Percentiles rank a stretch among this genome's conserved stretches.
Conservation (phyloP, 495 filamentous ascomycete genomes). For the Aspergillus bertholletiae region DNA sequence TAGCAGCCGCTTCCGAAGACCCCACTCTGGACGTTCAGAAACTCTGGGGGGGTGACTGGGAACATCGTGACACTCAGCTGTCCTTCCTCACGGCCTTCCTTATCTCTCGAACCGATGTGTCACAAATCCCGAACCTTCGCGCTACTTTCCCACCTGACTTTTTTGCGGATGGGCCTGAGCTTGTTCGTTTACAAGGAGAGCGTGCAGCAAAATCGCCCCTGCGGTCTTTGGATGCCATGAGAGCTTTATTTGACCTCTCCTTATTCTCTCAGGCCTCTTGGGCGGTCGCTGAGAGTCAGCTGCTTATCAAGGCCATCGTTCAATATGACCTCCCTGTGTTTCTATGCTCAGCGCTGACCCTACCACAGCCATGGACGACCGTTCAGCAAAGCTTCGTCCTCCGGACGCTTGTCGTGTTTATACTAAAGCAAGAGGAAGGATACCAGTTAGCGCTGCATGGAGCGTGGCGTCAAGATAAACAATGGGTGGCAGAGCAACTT, state of each 20-base stretch:
- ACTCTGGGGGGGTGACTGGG: conserved; percentile 91
- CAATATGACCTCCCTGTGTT: conserved; percentile 61
- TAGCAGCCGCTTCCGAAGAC: conserved; percentile 62
- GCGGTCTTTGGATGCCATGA: conserved; percentile 82
- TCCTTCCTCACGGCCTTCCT: conserved; percentile 84
- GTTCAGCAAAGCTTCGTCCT: conserved; percentile 61
- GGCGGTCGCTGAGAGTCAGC: conserved; percentile 61
- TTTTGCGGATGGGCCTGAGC: conserved; percentile 67
- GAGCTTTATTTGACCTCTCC: conserved; percentile 74
- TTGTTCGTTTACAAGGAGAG: conserved; percentile 66
- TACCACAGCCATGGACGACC: conserved; percentile 61
- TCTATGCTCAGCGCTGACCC: conserved; percentile 69
- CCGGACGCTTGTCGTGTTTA: conserved; percentile 57
- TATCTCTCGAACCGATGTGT: conserved; percentile 73
- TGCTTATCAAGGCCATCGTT: conserved; percentile 50
- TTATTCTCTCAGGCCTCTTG: conserved; percentile 63
- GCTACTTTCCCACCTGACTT: conserved; percentile 73
- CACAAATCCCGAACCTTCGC: conserved; percentile 75
- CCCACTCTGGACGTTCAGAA: conserved; percentile 68
- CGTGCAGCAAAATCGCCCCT: conserved; percentile 79
- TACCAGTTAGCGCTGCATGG: conserved; percentile 84
- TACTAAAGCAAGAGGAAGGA: conserved; percentile 60
- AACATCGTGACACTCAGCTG: conserved; percentile 78
- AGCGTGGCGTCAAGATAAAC: conserved; percentile 81
- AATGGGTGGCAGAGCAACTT: conserved; percentile 76